Conservation (phyloP, 2,329 filamentous ascomycete species). For the Aspergillus tamarii region DNA sequence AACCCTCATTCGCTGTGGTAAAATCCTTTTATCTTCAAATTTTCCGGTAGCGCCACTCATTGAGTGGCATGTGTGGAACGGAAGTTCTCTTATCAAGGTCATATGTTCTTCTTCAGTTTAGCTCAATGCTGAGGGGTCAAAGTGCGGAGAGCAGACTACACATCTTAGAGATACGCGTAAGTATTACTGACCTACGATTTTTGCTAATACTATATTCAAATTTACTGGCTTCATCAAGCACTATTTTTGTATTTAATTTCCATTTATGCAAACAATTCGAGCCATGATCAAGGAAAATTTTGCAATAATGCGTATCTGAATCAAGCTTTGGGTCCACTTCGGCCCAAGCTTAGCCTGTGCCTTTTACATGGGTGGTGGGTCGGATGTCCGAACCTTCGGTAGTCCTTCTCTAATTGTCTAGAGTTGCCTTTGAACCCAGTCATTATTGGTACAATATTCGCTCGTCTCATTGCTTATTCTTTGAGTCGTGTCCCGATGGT, state of each 20-base stretch:
- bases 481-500: background rate
- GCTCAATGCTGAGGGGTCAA: background rate
- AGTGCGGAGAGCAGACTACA: background rate
- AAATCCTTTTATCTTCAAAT: slow-evolving; percentile 3
- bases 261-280: background rate
- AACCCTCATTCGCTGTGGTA: slow-evolving; percentile 6
- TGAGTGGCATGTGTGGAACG: background rate
- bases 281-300: background rate
- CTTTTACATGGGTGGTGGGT: slow-evolving; percentile 1
- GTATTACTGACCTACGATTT: background rate
- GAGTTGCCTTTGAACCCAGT: background rate
- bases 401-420: background rate
- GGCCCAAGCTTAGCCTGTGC: slow-evolving; percentile 9
- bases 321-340: slow-evolving; percentile 18
- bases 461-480: background rate
- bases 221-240: background rate
- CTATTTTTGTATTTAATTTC: background rate
- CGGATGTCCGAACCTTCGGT: background rate
- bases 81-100: slow-evolving; percentile 6
- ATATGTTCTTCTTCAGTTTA: slow-evolving; percentile 5
- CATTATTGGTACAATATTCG: background rate
- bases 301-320: slow-evolving; percentile 1
- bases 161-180: no score
- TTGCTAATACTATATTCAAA: background rate
- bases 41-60: slow-evolving; percentile 1